phyloP scores from a whole-genome alignment of 805 yeast species.

The Candida wancherniae region DNA sequence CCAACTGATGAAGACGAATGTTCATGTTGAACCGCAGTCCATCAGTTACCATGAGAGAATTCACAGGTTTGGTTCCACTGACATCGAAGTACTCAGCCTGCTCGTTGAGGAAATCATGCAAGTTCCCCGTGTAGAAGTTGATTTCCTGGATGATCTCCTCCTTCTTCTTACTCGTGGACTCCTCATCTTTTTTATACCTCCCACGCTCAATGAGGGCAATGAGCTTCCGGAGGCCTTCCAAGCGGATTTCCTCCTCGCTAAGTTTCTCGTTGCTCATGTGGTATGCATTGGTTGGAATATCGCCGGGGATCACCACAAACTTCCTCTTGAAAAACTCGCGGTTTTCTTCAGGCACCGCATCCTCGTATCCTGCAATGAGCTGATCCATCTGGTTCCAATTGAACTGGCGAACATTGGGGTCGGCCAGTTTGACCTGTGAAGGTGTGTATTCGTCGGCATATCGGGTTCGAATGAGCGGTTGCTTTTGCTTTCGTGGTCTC shows the following conservation, averaged over 20 bases:
- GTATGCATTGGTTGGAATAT: constrained; percentile 53
- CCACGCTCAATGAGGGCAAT: constrained; percentile 60
- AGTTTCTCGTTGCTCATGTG: constrained; percentile 55
- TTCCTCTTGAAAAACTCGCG: constrained; percentile 62
- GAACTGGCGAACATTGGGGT: constrained; percentile 47
- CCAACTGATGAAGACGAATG: constrained; percentile 49
- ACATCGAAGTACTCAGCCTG: constrained; percentile 41
- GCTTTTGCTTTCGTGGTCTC: constrained; percentile 5
- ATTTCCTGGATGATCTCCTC: constrained; percentile 67
- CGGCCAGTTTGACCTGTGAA: constrained; percentile 52
- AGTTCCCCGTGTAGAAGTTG: constrained; percentile 80
- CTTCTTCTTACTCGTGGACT: constrained; percentile 23
- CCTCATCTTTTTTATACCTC: constrained; percentile 33
- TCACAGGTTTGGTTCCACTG: constrained; percentile 30
- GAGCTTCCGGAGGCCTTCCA: constrained; percentile 81
- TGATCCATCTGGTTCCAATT: constrained; percentile 95
- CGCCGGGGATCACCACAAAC: constrained; percentile 79
- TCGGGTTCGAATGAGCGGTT: constrained; percentile 63
- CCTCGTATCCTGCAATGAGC: constrained; percentile 85
- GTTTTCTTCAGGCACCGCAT: constrained; percentile 52
- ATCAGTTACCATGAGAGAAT: constrained; percentile 29
- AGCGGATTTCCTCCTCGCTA: constrained; percentile 78
- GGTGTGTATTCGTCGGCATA: constrained; percentile 64
- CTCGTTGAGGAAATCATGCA: constrained; percentile 57
- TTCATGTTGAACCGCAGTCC: constrained; percentile 43